Evolutionary conservation across 768 basidiomycete species (phyloP), one percentile per base, ranked within the genome.

Genomic region (Tricholomella constricta): DNA sequence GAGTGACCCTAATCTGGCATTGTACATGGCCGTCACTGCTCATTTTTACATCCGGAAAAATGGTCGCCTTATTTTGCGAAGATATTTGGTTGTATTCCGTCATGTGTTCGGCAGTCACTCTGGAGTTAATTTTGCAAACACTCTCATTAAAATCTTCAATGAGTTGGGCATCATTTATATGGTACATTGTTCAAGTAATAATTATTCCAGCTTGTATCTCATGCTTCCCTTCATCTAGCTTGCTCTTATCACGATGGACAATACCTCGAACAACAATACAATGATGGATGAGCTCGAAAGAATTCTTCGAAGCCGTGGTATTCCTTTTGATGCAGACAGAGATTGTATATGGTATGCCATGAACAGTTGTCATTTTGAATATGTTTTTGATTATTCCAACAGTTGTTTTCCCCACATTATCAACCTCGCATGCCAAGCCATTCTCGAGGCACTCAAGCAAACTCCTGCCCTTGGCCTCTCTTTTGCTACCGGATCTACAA

Each of bases 221-320:
- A 38, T 49, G 31, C 26, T 43, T 43, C 36, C 36, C n/a, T 37
- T 19, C 36, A 5, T 37, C 36, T 49, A 49, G 64, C 49, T 70
- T 43, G 65, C 68, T 0, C 45, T 51, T 37, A 60, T 70, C 29
- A 74, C 71, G 1, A 54, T 72, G 4, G 71, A 73, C 49, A 76
- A 73, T 58, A 72, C 72, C 2, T 67, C 66, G n/a, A n/a, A n/a
- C n/a, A n/a, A n/a, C n/a, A n/a, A n/a, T n/a, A n/a, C n/a, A n/a
- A n/a, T n/a, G n/a, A 68, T 75, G 67, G 59, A 57, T 26, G 57
- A 50, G 31, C 46, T 71, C 4, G 61, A 46, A 23, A 3, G 36
- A 2, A 41, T 61, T 14, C 50, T 65, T 32, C 43, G 29, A 11
- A 22, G 1, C 5, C 45, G 38, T 0, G 37, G 31, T 0, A 56